Base-by-base conservation (phyloP, 2,329 filamentous ascomycete genomes). In the Fusarium foetens region DNA sequence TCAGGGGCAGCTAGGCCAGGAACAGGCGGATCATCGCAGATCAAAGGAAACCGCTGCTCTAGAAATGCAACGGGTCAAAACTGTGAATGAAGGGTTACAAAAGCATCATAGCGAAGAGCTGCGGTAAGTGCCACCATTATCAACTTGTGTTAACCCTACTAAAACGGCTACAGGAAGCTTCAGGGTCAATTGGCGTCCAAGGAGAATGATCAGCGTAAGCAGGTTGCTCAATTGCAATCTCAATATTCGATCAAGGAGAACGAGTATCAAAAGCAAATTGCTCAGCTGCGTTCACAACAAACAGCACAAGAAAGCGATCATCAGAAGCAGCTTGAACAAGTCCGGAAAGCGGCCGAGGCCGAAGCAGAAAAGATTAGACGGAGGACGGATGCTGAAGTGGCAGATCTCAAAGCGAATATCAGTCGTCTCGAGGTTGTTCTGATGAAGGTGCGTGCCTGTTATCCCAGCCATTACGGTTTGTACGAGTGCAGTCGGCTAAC, bases 11-110 rank as follows among this genome's bases (percentile, higher is more conserved):
- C 80, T 93, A 23, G 90, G 92, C 23, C 92, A 94, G 75, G 93
- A 94, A 77, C 90, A 92, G 76, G 89, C 90, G 11, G 91, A 94
- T 68, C 91, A 93, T 79, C 87, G 88, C 31, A 90, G 88, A 70
- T 87, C 89, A 4, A 92, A 72, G 25, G 90, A 93, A 68, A 85
- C 85, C 6, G 84, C 83, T 23, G 80, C 83, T 12, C 79, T 87
- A 73, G 53, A 78, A 67, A 49, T 77, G 72, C 57, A 78, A 77
- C 64, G 65, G 42, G 85, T 93, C 53, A 91, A 90, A 70, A 88
- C 86, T 39, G 86, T 92, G 72, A 93, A 94, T 62, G 91, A 95
- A 54, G 88, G 88, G 12, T 83, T 95, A 23, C 92, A 94, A 74
- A 86, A 86, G 51, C 88, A 90, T 38, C 92, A 96, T 76, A 90